Evolutionary conservation across 345 rosid genomes (phyloP).

Genomic region (Iberis pinnata): DNA sequence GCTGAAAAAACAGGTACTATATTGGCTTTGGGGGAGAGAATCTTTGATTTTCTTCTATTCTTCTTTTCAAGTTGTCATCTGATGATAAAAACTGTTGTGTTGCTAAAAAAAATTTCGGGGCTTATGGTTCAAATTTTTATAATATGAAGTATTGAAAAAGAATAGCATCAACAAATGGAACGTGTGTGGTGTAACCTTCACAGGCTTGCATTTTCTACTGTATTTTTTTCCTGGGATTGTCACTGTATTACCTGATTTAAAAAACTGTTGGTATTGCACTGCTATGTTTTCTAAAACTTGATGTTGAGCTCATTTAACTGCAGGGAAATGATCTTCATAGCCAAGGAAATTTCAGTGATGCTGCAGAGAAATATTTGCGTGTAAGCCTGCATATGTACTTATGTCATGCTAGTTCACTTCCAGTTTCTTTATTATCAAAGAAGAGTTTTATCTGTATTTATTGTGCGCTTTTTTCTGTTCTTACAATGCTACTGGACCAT

Average conservation of each 20-base stretch:
- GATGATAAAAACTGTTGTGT: neutral
- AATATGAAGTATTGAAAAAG: neutral
- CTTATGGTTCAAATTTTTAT: neutral
- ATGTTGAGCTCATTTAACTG: slow-evolving; percentile 1
- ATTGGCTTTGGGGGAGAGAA: neutral
- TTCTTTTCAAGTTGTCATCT: neutral
- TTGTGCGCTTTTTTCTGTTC: neutral
- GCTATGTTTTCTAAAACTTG: neutral
- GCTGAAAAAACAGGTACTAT: slow-evolving; percentile 66
- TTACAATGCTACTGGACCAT: slow-evolving; percentile 13
- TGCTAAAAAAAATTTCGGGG: too few species aligned
- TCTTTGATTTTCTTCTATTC: neutral
- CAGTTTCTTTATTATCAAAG: neutral
- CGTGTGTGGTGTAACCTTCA: neutral
- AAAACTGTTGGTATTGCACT: neutral
- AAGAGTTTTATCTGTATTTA: neutral
- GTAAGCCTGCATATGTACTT: slow-evolving; percentile 39
- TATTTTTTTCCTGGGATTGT: neutral
- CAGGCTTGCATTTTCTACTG: neutral
- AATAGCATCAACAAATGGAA: neutral
- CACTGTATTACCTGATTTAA: too few species aligned
- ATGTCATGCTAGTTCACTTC: slow-evolving; percentile 9
- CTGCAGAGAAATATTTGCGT: slow-evolving; percentile 68
- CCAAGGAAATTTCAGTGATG: slow-evolving; percentile 63
- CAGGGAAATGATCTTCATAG: slow-evolving; percentile 92